Base-by-base conservation (phyloP, 140 eudicot genomes). In the Anethum foeniculum region DNA sequence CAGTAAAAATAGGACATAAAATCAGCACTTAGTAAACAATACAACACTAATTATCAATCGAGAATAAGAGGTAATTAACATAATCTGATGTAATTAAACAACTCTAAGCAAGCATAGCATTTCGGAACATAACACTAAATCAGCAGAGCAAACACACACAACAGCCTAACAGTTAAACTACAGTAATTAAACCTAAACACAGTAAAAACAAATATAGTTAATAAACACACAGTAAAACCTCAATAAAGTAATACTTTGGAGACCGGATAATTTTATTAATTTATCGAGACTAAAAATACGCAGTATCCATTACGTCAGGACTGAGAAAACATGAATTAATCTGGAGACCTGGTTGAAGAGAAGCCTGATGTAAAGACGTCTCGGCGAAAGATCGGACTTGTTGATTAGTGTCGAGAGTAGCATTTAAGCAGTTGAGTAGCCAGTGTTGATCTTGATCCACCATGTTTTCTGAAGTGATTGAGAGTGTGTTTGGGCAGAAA, bases 341-440 rank as follows among this genome's bases (percentile, higher is more conserved):
- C 0, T 4, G 9, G 11, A 34, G 27, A 95, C 99, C 99, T 83
- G 97, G 93, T 84, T 95, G 99, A 82, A 86, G 88, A 2, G 97
- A 90, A 9, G 99, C 99, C 75, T 95, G 99, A 71, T 83, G 84
- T 62, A 95, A 87, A 39, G 99, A 89, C 19, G 97, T 85, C 84
- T 95, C 99, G n/a, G 99, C 97, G 47, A 86, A 91, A 28, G 93
- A 88, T 54, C 99, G 93, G 82, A 89, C 87, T 87, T 92, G 95
- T n/a, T 93, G 93, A 86, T 87, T 90, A 74, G 97, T 89, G 80
- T 91, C 97, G 47, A 95, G 96, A 36, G 97, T 89, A 13, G 99
- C 97, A 77, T 87, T 95, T 85, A 95, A 88, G 75, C 97, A 95
- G 84, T 88, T 89, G 62, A 95, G 84, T 47, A 95, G 81, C 97